A percentile compares a stretch with the other conserved stretches of the same genome.
Conservation (phyloP, 2,329 filamentous ascomycete species). For the Ophiostoma sp. region DNA sequence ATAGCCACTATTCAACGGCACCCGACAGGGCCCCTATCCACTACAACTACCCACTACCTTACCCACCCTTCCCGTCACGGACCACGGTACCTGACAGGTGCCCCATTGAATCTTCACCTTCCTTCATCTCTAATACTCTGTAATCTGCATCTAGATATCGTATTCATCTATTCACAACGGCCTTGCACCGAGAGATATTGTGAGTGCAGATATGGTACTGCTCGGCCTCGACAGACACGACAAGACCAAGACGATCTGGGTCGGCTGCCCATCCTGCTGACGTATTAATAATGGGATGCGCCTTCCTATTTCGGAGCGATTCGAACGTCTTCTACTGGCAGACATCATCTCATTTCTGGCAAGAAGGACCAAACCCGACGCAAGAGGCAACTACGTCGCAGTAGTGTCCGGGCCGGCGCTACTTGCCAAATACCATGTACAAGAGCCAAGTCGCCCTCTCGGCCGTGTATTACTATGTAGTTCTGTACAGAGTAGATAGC, state of each 20-base stretch:
- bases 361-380: not conserved
- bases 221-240: not conserved
- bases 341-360: not conserved
- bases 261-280: not conserved
- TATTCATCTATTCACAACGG: not conserved
- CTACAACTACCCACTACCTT: slow-evolving; percentile 25
- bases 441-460: not conserved
- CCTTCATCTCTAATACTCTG: not conserved
- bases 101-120: slow-evolving; percentile 16
- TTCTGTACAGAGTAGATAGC: not conserved
- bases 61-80: slow-evolving; percentile 26
- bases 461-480: not conserved
- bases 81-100: slow-evolving; percentile 29
- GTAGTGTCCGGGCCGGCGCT: not conserved
- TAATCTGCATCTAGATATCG: not conserved
- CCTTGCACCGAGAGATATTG: not conserved
- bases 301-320: not conserved
- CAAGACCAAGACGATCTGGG: not conserved
- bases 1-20: slow-evolving; percentile 11
- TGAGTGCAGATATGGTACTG: not conserved
- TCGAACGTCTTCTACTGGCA: not conserved
- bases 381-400: not conserved
- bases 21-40: slow-evolving; percentile 18
- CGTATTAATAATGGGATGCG: not conserved
- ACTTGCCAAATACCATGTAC: not conserved